These are phyloP conservation scores for Xylariaceae sp. DNA, from an alignment of 2,329 filamentous ascomycete genomes.

Conservation along the genomic window DNA sequence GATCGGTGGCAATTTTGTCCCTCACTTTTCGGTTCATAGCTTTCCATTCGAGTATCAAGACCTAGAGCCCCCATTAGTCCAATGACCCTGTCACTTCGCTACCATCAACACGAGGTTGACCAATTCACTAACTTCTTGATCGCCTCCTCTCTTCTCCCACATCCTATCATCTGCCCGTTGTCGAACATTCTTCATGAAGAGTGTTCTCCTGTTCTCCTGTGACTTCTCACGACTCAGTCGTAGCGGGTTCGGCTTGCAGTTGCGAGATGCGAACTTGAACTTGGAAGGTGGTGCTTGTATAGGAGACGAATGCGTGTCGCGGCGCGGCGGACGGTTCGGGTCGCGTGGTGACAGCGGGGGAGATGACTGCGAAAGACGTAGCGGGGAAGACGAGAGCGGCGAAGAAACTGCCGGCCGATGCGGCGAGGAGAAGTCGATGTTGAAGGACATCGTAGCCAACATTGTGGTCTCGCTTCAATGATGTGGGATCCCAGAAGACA, in stretches of 20 bases:
- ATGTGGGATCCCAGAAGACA: background rate
- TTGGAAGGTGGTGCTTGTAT: conserved; percentile 23
- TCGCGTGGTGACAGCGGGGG: conserved; percentile 39
- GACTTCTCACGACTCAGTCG: conserved; percentile 55
- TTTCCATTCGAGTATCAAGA: conserved; percentile 39
- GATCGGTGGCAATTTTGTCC: conserved; percentile 35
- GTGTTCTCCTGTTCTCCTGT: conserved; percentile 57
- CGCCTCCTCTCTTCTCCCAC: conserved; percentile 57
- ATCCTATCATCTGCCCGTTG: conserved; percentile 54
- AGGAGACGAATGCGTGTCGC: conserved; percentile 37
- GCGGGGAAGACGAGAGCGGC: conserved; percentile 54
- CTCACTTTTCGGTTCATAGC: conserved; percentile 34
- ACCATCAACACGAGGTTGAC: background rate
- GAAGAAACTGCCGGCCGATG: conserved; percentile 47
- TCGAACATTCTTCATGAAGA: conserved; percentile 65
- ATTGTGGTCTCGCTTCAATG: conserved; percentile 24
- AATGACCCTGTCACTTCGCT: background rate
- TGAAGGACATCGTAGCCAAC: conserved; percentile 36
- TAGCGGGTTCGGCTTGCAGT: conserved; percentile 57
- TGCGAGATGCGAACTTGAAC: conserved; percentile 47
- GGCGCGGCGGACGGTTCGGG: conserved; percentile 36
- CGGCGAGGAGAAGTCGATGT: conserved; percentile 35
- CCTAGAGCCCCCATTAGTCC: conserved; percentile 22
- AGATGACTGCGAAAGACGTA: conserved; percentile 47
- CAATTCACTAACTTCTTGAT: conserved; percentile 47